Evolutionary conservation across 495 filamentous ascomycete genomes (phyloP), one percentile per base, ranked within the genome.

Genomic region (Hypoxylon subgilvum): DNA sequence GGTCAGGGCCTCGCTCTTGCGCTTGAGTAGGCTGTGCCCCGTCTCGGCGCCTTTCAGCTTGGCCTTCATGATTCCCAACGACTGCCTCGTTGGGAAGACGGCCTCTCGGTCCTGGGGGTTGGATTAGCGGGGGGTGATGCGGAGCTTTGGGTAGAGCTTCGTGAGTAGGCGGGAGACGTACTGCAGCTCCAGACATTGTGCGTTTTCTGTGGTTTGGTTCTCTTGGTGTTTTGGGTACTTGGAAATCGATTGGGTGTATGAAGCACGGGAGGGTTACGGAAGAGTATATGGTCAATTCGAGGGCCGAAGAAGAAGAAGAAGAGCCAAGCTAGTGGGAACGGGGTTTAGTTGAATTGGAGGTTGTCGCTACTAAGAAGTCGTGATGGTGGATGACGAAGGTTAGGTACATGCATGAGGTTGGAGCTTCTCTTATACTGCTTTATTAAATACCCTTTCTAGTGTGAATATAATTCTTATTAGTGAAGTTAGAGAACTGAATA

Each of bases 71-170:
- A 92, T 74, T 61, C 90, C 91, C 70, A 99, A 77, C 57, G 92
- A 96, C 82, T 99, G 94, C 68, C 94, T 89, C 66, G 94, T 99
- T 60, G 94, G 90, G 78, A 99, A 99, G 80, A 99, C 94, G 69
- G 92, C 81, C 77, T 99, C 94, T 69, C 90, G 79, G 68, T 90
- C 88, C 89, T 92, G 66, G 28, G 6, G 32, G 5, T 13, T 40
- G 9, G 36, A 30, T 65, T 45, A 67, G 27, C 25, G 51, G 40
- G n/a, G 4, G 12, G 31, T 27, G 8, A n/a, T 49, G 22, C 5
- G 36, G 19, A 52, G 57, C 48, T 57, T 19, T 19, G 42, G 14
- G 36, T 12, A 25, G 12, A 28, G 10, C 38, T 25, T 45, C 30
- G 28, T n/a, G 34, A 35, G 21, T 23, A n/a, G n/a, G n/a, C n/a